Evolutionary conservation across 352 stramenopile species (phyloP).

Genomic region (Phytophthora foliorum): DNA sequence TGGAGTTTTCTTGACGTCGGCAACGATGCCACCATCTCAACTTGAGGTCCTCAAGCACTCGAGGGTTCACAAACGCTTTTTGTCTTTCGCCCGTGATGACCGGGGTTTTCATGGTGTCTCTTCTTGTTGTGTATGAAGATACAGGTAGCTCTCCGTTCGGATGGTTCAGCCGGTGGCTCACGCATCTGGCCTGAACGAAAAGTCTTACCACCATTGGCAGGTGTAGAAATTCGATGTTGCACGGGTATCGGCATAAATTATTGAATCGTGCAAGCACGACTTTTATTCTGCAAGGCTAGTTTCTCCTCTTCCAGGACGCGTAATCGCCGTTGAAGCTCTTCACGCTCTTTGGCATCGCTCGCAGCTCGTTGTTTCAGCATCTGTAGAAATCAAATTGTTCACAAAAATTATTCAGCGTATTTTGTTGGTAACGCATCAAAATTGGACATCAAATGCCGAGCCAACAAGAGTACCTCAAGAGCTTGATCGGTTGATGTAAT

Average conservation of each 20-base stretch:
- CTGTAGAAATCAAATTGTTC: slow-evolving; percentile 24
- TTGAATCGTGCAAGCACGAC: slow-evolving; percentile 61
- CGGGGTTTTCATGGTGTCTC: no score
- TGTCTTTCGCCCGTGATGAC: no score
- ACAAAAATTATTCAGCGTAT: neutral
- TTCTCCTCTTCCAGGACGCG: slow-evolving; percentile 68
- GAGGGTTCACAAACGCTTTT: no score
- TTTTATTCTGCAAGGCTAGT: slow-evolving; percentile 64
- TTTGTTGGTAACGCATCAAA: neutral
- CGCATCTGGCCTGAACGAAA: no score
- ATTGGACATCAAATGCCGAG: neutral
- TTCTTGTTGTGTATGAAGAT: no score
- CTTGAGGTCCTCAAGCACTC: no score
- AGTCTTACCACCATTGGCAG: neutral
- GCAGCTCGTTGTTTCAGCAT: slow-evolving; percentile 56
- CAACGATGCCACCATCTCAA: no score
- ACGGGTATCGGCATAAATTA: no score
- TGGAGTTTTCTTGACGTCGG: no score
- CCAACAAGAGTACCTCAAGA: slow-evolving; percentile 48
- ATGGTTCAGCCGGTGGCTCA: no score
- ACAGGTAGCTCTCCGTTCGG: no score
- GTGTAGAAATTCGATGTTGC: no score
- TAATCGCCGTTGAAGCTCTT: slow-evolving; percentile 64
- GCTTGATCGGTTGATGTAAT: slow-evolving; percentile 52
- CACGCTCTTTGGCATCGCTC: slow-evolving; percentile 59